Conservation (phyloP, 2,329 filamentous ascomycete genomes). For the Arthrobotrys sinensis region DNA sequence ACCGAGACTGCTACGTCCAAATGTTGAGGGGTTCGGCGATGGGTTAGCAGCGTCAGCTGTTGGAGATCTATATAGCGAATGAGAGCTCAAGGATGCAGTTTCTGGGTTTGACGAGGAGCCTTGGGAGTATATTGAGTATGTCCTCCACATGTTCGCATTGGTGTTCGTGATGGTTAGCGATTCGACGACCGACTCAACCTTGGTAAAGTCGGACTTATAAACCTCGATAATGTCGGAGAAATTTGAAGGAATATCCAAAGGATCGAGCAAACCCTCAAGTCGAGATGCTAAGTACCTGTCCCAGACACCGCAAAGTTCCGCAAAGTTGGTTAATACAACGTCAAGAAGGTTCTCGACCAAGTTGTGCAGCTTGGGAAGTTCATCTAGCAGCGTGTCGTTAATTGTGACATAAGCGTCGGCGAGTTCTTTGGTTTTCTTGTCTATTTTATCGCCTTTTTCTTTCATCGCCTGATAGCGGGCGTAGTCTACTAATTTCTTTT, state of each 20-base stretch:
- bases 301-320: slow-evolving; percentile 88
- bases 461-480: slow-evolving; percentile 81
- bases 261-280: slow-evolving; percentile 80
- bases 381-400: slow-evolving; percentile 93
- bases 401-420: slow-evolving; percentile 91
- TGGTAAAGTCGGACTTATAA: slow-evolving; percentile 83
- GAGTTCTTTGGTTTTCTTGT: slow-evolving; percentile 85
- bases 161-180: slow-evolving; percentile 59
- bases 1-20: slow-evolving; percentile 47
- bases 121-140: slow-evolving; percentile 67
- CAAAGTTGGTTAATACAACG: slow-evolving; percentile 84
- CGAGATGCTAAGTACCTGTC: slow-evolving; percentile 87
- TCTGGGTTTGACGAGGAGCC: slow-evolving; percentile 56
- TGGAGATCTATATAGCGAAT: slow-evolving; percentile 49
- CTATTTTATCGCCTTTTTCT: slow-evolving; percentile 85
- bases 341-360: slow-evolving; percentile 88
- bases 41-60: slow-evolving; percentile 40
- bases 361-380: slow-evolving; percentile 85
- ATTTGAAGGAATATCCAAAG: slow-evolving; percentile 76
- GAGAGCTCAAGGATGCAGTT: slow-evolving; percentile 48
- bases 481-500: slow-evolving; percentile 92
- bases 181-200: slow-evolving; percentile 74
- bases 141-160: slow-evolving; percentile 59
- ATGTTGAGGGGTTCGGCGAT: slow-evolving; percentile 50
- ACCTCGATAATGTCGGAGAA: slow-evolving; percentile 80